Evolutionary conservation across 495 filamentous ascomycete species (phyloP).

Genomic region (Penicillium pulvis): DNA sequence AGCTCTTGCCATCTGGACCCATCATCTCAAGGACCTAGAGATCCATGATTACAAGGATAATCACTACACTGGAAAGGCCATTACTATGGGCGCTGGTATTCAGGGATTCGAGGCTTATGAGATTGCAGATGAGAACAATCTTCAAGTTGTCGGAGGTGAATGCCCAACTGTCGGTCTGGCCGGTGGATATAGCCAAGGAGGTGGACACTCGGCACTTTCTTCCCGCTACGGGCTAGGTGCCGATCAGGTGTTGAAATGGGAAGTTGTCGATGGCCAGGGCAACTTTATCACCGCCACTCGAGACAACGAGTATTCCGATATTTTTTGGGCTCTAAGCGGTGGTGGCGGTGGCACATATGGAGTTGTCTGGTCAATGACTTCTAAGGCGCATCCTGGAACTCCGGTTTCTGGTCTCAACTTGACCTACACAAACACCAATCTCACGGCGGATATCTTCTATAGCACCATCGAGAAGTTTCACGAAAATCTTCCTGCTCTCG

Average conservation of each 20-base stretch:
- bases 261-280: constrained; percentile 58
- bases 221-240: constrained; percentile 60
- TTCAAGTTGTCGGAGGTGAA: constrained; percentile 37
- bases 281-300: constrained; percentile 53
- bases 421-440: constrained; percentile 27
- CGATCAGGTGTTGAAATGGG: constrained; percentile 64
- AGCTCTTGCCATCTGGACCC: constrained; percentile 57
- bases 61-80: constrained; percentile 49
- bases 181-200: constrained; percentile 63
- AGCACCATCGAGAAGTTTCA: constrained; percentile 43
- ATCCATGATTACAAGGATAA: constrained; percentile 37
- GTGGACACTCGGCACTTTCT: constrained; percentile 59
- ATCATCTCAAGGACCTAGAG: constrained; percentile 52
- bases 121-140: constrained; percentile 32
- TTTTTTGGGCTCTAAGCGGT: constrained; percentile 70
- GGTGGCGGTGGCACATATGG: constrained; percentile 68
- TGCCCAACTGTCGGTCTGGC: constrained; percentile 41
- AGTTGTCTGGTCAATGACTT: constrained; percentile 59
- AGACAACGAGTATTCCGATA: constrained; percentile 54
- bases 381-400: constrained; percentile 44
- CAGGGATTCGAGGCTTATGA: constrained; percentile 50
- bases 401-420: constrained; percentile 33
- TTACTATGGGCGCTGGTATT: constrained; percentile 48
- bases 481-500: constrained; percentile 40
- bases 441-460: constrained; percentile 47